These are phyloP conservation scores for Dovyalis caffra DNA, from an alignment of 345 rosid species.

Conservation along the genomic window DNA sequence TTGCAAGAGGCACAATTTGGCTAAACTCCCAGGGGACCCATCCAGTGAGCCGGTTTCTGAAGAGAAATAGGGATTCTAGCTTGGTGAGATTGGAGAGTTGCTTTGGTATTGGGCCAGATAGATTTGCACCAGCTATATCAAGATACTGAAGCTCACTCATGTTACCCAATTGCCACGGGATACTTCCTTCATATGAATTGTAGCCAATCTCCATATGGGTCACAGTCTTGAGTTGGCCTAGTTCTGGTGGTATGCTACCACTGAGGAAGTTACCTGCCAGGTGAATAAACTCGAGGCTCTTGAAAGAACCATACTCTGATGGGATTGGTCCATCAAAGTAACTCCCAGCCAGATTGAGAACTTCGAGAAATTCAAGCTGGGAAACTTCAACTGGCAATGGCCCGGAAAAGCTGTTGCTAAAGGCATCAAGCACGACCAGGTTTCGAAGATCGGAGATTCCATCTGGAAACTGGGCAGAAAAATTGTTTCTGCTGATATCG, in stretches of 20 bases:
- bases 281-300: slow-evolving; percentile 71
- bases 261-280: slow-evolving; percentile 70
- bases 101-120: slow-evolving; percentile 71
- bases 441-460: slow-evolving; percentile 47
- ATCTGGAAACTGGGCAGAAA: slow-evolving; percentile 62
- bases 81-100: slow-evolving; percentile 73
- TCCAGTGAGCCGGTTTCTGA: slow-evolving; percentile 70
- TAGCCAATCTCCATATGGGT: slow-evolving; percentile 96
- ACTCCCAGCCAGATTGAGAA: slow-evolving; percentile 87
- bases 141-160: slow-evolving; percentile 77
- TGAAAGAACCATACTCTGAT: slow-evolving; percentile 61
- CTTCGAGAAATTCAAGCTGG: slow-evolving; percentile 51
- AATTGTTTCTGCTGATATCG: slow-evolving; percentile 84
- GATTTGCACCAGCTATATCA: slow-evolving; percentile 83
- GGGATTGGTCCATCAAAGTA: slow-evolving; percentile 88
- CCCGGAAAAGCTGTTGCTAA: slow-evolving; percentile 91
- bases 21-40: slow-evolving; percentile 69
- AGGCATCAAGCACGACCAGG: slow-evolving; percentile 64
- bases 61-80: slow-evolving; percentile 80
- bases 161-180: slow-evolving; percentile 77
- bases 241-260: slow-evolving; percentile 65
- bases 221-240: slow-evolving; percentile 61
- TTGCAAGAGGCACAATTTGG: slow-evolving; percentile 46
- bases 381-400: slow-evolving; percentile 60
- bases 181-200: slow-evolving; percentile 65